phyloP scores from a whole-genome alignment of 2,329 filamentous ascomycete genomes.

The Pezicula radicicola region DNA sequence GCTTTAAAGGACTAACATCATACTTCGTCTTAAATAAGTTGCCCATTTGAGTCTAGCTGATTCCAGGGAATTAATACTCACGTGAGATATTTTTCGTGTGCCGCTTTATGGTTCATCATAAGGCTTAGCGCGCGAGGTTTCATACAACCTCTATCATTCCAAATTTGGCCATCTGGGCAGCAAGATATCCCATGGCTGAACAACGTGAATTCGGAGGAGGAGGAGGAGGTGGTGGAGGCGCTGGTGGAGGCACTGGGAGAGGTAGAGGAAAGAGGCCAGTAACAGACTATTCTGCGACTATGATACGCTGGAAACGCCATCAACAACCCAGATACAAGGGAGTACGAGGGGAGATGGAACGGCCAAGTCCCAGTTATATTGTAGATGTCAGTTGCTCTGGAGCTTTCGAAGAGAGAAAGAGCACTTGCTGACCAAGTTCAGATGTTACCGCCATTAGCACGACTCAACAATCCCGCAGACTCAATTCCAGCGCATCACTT shows the following conservation, averaged over 20 bases:
- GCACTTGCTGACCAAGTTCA: constrained; percentile 32
- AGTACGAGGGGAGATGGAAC: constrained; percentile 70
- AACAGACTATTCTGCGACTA: constrained; percentile 87
- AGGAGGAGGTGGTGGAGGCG: constrained; percentile 10
- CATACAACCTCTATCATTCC: too few relatives aligned
- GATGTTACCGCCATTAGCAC: constrained; percentile 84
- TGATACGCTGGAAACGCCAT: constrained; percentile 88
- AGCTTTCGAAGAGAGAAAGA: background rate
- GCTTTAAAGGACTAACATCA: too few relatives aligned
- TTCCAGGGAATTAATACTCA: too few relatives aligned
- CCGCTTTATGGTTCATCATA: too few relatives aligned
- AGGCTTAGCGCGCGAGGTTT: too few relatives aligned
- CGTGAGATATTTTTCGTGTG: too few relatives aligned
- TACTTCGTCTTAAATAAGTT: too few relatives aligned
- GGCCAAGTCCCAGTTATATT: constrained; percentile 85
- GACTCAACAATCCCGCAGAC: constrained; percentile 72
- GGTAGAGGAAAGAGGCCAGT: constrained; percentile 50
- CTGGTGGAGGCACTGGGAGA: constrained; percentile 9
- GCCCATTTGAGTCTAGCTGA: too few relatives aligned
- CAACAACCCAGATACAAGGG: constrained; percentile 74
- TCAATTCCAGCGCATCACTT: constrained; percentile 92
- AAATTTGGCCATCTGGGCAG: too few relatives aligned
- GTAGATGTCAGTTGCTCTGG: constrained; percentile 64
- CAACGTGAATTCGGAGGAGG: constrained; percentile 29
- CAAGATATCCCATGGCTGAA: constrained; percentile 9